Evolutionary conservation across 768 basidiomycete species (phyloP), one percentile per base, ranked within the genome.

Genomic region (Boletus fagicola): DNA sequence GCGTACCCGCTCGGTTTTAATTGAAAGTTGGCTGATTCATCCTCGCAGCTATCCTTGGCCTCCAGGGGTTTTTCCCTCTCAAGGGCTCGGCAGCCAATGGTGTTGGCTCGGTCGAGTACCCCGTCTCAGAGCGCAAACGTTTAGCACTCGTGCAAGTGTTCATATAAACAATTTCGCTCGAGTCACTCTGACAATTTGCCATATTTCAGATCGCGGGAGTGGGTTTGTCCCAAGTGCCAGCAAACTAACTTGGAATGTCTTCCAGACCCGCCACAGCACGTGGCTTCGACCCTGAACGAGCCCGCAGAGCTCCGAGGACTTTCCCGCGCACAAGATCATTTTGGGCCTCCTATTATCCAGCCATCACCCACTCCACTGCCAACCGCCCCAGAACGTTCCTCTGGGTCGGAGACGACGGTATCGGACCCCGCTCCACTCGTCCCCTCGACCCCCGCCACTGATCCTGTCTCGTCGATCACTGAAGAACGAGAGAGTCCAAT

Each of bases 31-130:
- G 8, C 62, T 60, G 42, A 68, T 49, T n/a, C 50, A 55, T 39
- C 15, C 50, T 8, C 31, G 38, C 60, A 92, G 92, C 92, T 36
- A 93, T 94, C 66, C 82, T 94, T 61, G 92, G 90, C 36, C 79
- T 94, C 5, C 92, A 93, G 71, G 91, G 92, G 0, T 93, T 94
- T 73, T 93, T 94, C 67, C 90, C 92, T 38, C 76, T 93, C 51
- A 92, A 87, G 65, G 92, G 92, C n/a, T 86, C 91, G 58, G 85
- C 88, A 45, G 90, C 93, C 16, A 83, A 86, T 31, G 92, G 92
- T 31, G 86, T 94, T 33, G 92, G 92, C n/a, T 90, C 91, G 16
- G 79, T 94, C 49, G 92, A 94, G 62, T 86, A 86, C 66, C 90
- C 90, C 24, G 68, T 79, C 20, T 72, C 77, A 16, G 92, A 94